Base-by-base conservation (phyloP, 306 rosid species). In the Cucurbita moschata region DNA sequence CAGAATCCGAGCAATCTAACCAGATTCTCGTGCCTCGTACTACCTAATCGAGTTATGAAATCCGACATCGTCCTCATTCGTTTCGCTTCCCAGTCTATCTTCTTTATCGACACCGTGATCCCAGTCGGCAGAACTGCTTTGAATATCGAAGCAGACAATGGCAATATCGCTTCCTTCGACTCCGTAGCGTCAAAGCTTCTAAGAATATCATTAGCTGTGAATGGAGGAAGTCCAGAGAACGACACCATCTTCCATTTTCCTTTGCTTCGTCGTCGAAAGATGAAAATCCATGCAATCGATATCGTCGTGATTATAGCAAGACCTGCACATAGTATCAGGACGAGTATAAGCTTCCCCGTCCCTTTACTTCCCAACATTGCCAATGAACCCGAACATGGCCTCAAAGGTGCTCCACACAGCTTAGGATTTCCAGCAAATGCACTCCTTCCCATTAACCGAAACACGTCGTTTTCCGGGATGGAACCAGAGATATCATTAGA, bases 61-160 rank as follows among this genome's bases (percentile, higher is more conserved):
- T 85, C 90, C 37, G 83, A 65, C 81, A 86, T 81, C 38, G 23
- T 76, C 71, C 67, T 79, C 35, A 82, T 78, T 76, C 65, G 83
- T 63, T 84, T 90, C 8, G 74, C 79, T 75, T 85, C 91, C 89
- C 87, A 85, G 59, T 90, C 96, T 51, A 87, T 82, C 86, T 80
- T 89, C 86, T 88, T 90, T 35, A 94, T 90, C 21, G 86, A 65
- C 72, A 94, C 97, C 15, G 91, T 83, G 77, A 94, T 94, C 68
- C 98, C 97, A 18, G 96, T 94, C 0, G 98, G 97, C n/a, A 94
- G 87, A 81, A 90, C 94, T 19, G 85, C 87, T 78, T 87, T 87
- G 71, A 84, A 73, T 63, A 81, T 84, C 40, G 80, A 82, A 75
- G 85, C 72, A 47, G 90, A 82, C 54, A 80, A 76, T 57, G 88